Percentiles rank a stretch among this genome's conserved stretches.
These are phyloP conservation scores for Sanghuangporus baumii DNA, from an alignment of 1,284 basidiomycete species.

Conservation along the genomic window DNA sequence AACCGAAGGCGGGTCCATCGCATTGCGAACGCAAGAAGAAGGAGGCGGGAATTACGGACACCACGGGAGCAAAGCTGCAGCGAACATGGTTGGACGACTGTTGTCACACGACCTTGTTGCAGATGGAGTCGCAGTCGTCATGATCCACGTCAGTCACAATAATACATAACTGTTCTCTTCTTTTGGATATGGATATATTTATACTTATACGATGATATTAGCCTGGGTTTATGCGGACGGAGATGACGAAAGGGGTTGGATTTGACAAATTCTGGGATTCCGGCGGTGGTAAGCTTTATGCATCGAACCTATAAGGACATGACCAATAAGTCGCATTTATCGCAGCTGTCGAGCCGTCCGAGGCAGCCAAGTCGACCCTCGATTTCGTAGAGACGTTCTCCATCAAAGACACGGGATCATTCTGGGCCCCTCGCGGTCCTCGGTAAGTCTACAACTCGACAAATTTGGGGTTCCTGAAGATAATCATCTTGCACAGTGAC, in stretches of 20 bases:
- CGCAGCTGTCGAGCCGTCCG: constrained; percentile 36
- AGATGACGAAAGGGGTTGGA: constrained; percentile 42
- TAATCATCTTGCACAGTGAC: constrained; percentile 25
- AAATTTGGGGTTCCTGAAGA: background rate
- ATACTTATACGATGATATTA: constrained; percentile 3
- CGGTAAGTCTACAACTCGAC: constrained; percentile 26
- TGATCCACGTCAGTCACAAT: constrained; percentile 37
- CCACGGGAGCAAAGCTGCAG: constrained; percentile 43
- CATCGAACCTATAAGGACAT: background rate
- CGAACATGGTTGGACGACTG: constrained; percentile 43
- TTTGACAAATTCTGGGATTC: constrained; percentile 39
- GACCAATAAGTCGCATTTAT: background rate
- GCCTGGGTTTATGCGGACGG: constrained; percentile 33
- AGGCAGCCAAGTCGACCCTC: constrained; percentile 34
- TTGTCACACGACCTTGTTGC: constrained; percentile 36
- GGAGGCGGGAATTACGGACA: constrained; percentile 45
- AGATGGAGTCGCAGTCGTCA: constrained; percentile 34
- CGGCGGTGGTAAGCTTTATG: constrained; percentile 31
- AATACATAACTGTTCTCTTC: too few relatives aligned
- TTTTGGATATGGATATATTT: background rate
- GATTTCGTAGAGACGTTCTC: constrained; percentile 34
- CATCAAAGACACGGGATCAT: constrained; percentile 34
- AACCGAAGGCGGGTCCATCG: constrained; percentile 41
- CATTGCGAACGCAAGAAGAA: constrained; percentile 37
- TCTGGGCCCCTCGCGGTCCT: constrained; percentile 40